Base-by-base conservation (phyloP, 768 basidiomycete genomes). In the Auricularia cornea region DNA sequence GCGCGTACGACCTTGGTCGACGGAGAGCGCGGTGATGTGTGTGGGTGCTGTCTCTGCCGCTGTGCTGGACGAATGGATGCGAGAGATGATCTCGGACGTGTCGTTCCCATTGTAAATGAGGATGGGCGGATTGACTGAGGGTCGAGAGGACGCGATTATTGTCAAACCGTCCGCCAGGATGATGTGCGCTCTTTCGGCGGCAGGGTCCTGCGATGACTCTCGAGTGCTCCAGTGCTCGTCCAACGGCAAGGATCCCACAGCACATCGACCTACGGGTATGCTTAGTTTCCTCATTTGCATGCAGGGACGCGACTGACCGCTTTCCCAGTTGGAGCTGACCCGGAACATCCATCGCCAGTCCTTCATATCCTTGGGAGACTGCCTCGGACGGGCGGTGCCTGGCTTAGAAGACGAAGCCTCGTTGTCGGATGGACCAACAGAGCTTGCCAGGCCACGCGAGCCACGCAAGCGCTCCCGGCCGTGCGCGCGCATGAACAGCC, bases 281-380 rank as follows among this genome's bases (percentile, higher is more conserved):
- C 23, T 70, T 26, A 26, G 40, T 40, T 10, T 29, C 4, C 10
- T 10, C 10, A 57, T 16, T n/a, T 26, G 31, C 31, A 63, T 35
- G 29, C 8, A 5, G 12, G 33, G 29, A 61, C 26, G 33, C 11
- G 35, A 61, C 60, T 67, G 68, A 91, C 90, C 90, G 74, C 76
- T 88, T 71, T 81, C 82, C 90, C 90, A 92, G 67, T 92, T 92
- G 18, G 84, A 84, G 68, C 88, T 90, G 66, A 91, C 88, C 62
- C 88, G 81, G 72, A 90, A 92, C 89, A 92, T 90, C 83, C 84
- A 88, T 73, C 89, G 91, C 90, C 90, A 92, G 70, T 90, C 84
- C 70, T 80, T 83, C 56, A 74, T 63, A 32, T 76, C 73, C 71
- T 23, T 74, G 70, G 23, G 77, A 68, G 64, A 74, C 66, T 48